phyloP scores from a whole-genome alignment of 257 asterid species.

The Thymus quinquecostatus region DNA sequence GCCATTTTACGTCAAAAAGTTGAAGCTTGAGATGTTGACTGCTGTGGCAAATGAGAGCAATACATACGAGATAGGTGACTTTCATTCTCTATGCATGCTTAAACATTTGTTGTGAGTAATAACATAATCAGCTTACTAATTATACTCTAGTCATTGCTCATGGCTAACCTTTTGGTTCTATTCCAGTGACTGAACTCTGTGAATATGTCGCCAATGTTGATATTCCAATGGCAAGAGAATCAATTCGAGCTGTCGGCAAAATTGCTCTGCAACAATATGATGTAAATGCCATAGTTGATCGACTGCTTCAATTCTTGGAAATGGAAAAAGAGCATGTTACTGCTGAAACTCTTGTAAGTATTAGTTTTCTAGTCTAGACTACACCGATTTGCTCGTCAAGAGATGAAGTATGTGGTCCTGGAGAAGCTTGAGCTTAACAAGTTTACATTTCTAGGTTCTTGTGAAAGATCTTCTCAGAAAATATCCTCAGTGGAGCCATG shows the following conservation, averaged over 20 bases:
- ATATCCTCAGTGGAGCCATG: conserved; percentile 99
- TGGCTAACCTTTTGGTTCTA: conserved; percentile 34
- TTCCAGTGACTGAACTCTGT: conserved; percentile 95
- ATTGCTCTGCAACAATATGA: conserved; percentile 98
- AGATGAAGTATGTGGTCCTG: conserved; percentile 14
- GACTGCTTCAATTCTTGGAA: conserved; percentile 98
- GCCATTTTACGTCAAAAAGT: conserved; percentile 94
- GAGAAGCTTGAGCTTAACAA: conserved; percentile 26
- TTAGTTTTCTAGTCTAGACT: conserved; percentile 21
- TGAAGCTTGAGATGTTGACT: conserved; percentile 99
- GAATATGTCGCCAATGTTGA: conserved; percentile 99
- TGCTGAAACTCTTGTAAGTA: conserved; percentile 93
- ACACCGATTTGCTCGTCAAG: conserved; percentile 18
- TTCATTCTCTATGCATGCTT: conserved; percentile 26
- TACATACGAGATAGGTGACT: conserved; percentile 92
- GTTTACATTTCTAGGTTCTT: conserved; percentile 67
- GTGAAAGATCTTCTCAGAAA: conserved; percentile 98
- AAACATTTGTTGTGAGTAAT: conserved; percentile 26
- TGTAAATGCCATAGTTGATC: conserved; percentile 98
- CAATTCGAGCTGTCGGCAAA: conserved; percentile 98
- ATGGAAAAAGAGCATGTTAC: conserved; percentile 99
- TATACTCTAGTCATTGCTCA: conserved; percentile 29
- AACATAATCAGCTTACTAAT: conserved; percentile 22
- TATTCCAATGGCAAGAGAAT: conserved; percentile 98
- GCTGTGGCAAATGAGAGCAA: conserved; percentile 99